Conservation (phyloP, 2,329 filamentous ascomycete species). For the Cladosporium halotolerans region DNA sequence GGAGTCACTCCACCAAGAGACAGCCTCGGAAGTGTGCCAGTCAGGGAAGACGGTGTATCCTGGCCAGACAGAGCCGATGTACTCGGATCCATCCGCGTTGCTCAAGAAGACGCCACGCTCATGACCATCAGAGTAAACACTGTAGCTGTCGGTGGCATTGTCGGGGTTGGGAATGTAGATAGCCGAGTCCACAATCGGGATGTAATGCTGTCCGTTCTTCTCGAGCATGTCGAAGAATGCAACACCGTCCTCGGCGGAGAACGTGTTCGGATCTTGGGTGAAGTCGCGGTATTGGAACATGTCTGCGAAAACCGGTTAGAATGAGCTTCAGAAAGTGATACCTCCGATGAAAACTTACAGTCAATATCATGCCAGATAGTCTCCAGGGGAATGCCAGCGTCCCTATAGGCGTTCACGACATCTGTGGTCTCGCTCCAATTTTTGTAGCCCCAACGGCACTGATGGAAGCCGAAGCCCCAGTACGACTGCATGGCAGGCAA, state of each 20-base stretch:
- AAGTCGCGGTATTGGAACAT: constrained; percentile 59
- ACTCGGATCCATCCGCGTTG: constrained; percentile 33
- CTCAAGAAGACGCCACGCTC: constrained; percentile 30
- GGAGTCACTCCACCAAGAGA: constrained; percentile 54
- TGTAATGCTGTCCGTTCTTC: constrained; percentile 50
- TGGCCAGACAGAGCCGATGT: constrained; percentile 35
- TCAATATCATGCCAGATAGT: constrained; percentile 44
- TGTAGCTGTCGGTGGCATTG: constrained; percentile 60
- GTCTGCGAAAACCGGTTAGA: constrained; percentile 24
- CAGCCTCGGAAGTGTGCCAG: constrained; percentile 53
- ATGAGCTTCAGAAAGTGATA: not conserved
- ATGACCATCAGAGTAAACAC: constrained; percentile 29
- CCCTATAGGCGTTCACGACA: constrained; percentile 48
- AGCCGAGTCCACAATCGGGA: constrained; percentile 56
- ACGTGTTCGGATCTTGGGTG: constrained; percentile 49
- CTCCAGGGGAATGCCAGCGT: constrained; percentile 52
- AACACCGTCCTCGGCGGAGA: constrained; percentile 43
- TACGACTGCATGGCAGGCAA: constrained; percentile 64
- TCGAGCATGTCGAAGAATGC: constrained; percentile 50
- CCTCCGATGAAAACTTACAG: constrained; percentile 13
- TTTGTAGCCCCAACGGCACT: constrained; percentile 75
- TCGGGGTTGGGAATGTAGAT: constrained; percentile 67
- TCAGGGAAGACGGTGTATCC: constrained; percentile 56
- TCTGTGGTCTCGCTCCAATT: constrained; percentile 64
- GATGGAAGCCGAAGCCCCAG: constrained; percentile 74